Conservation (phyloP, 495 filamentous ascomycete species). For the Penicillium taxi region DNA sequence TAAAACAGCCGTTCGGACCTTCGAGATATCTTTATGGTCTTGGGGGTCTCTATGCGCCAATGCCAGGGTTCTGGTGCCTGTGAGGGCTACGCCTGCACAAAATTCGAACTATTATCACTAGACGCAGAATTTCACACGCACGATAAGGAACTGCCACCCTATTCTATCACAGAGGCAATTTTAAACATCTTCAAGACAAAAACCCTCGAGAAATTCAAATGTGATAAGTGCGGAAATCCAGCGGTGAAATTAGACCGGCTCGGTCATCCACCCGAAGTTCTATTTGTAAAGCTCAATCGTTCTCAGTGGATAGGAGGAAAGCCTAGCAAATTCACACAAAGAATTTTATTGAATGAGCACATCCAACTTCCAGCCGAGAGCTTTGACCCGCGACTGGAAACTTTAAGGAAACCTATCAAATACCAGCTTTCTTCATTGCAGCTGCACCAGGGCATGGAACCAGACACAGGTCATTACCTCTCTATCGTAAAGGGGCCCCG, state of each 20-base stretch:
- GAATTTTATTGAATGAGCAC: no score
- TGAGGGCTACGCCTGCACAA: not conserved
- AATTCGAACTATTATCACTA: not conserved
- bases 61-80: not conserved
- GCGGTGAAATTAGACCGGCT: not conserved
- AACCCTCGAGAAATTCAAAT: not conserved
- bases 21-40: not conserved
- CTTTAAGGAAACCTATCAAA: not conserved
- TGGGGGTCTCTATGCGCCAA: not conserved
- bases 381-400: constrained; percentile 1
- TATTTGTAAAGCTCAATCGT: constrained; percentile 11
- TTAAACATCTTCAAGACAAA: not conserved
- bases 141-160: not conserved
- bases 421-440: constrained; percentile 26
- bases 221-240: not conserved
- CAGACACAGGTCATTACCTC: constrained; percentile 21
- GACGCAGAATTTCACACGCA: not conserved
- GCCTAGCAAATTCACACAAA: not conserved
- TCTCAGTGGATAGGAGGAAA: not conserved
- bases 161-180: not conserved
- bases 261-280: constrained; percentile 3
- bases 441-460: constrained; percentile 15
- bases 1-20: not conserved
- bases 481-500: constrained; percentile 15
- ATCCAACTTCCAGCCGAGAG: no score